Percentiles rank a stretch among this genome's conserved stretches.
Conservation (phyloP, 139 green algal species). For the Chlamydomonas asymmetrica region DNA sequence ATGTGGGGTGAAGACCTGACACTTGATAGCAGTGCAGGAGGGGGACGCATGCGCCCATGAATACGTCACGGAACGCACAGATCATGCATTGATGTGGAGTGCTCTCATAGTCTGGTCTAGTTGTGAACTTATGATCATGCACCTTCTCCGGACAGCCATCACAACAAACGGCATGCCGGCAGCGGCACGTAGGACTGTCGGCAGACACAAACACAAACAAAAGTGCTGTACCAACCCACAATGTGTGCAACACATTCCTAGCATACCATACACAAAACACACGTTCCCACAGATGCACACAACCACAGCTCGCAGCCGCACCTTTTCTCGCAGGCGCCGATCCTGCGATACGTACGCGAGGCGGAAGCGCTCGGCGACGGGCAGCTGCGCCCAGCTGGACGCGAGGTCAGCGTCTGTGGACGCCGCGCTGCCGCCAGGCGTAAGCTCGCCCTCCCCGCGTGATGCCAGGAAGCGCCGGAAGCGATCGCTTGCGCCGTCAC, state of each 20-base stretch:
- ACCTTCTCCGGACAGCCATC: too few species aligned
- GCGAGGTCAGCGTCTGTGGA: not conserved
- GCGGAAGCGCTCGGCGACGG: constrained; percentile 23
- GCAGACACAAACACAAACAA: not conserved
- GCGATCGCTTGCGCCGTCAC: too few species aligned
- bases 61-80: too few species aligned
- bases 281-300: not conserved
- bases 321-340: not conserved
- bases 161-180: too few species aligned
- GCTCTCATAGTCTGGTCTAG: too few species aligned
- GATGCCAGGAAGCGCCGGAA: too few species aligned
- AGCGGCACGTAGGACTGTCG: not conserved
- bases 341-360: constrained; percentile 23
- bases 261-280: not conserved
- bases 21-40: too few species aligned
- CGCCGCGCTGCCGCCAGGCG: not conserved
- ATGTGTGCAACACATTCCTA: not conserved
- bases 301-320: not conserved
- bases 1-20: too few species aligned
- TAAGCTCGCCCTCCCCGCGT: not conserved
- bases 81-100: too few species aligned
- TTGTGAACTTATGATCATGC: too few species aligned
- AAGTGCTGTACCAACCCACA: not conserved
- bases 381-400: not conserved
- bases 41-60: too few species aligned